Percentiles rank a stretch among this genome's conserved stretches.
These are phyloP conservation scores for Pichia sp. DNA, from an alignment of 1,139 yeast species.

Conservation along the genomic window DNA sequence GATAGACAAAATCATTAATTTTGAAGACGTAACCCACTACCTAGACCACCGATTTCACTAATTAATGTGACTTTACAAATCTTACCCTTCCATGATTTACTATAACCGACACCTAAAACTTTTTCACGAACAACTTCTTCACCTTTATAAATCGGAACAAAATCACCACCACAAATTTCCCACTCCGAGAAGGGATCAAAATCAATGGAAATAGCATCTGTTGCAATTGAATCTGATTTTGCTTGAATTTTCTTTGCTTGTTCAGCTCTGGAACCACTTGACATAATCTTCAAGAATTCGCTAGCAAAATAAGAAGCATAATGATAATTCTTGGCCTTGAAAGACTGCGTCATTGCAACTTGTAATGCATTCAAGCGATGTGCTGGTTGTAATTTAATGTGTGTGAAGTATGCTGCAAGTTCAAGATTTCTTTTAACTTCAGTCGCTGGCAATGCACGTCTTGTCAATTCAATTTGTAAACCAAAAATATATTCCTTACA, in stretches of 20 bases:
- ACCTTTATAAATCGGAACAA: conserved; percentile 84
- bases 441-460: conserved; percentile 68
- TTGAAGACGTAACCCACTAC: conserved; percentile 70
- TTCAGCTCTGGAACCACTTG: conserved; percentile 77
- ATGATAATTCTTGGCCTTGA: conserved; percentile 79
- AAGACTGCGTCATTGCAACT: conserved; percentile 91
- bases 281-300: conserved; percentile 63
- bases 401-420: conserved; percentile 92
- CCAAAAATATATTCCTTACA: conserved; percentile 92
- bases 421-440: conserved; percentile 84
- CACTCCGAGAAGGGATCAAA: conserved; percentile 90
- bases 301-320: conserved; percentile 88
- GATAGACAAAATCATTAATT: conserved; percentile 1
- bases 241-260: conserved; percentile 79
- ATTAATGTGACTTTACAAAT: conserved; percentile 70
- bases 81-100: conserved; percentile 68
- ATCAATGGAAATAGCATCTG: conserved; percentile 84
- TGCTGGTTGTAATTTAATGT: conserved; percentile 70
- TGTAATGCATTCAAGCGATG: conserved; percentile 86
- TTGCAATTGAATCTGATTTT: conserved; percentile 71
- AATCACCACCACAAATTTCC: conserved; percentile 80
- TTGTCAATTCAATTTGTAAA: conserved; percentile 78
- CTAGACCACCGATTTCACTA: conserved; percentile 85
- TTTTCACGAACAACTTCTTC: conserved; percentile 67
- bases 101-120: conserved; percentile 87